These are phyloP conservation scores for Aureobasidium melanogenum DNA, from an alignment of 2,329 filamentous ascomycete species.

Conservation along the genomic window DNA sequence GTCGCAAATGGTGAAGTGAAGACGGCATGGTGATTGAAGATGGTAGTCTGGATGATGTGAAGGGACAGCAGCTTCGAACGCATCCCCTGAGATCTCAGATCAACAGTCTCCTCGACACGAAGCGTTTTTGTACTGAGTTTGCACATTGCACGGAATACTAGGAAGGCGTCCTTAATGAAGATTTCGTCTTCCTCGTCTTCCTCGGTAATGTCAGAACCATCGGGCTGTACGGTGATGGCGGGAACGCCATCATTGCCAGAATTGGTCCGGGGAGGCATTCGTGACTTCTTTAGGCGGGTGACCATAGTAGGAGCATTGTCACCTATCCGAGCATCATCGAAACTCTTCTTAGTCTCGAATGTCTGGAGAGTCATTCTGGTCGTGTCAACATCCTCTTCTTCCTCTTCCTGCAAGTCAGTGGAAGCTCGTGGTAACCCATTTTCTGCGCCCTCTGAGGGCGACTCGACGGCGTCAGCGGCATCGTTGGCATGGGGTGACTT, in stretches of 20 bases:
- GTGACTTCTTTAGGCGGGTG: slow-evolving; percentile 45
- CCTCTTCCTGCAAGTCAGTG: slow-evolving; percentile 20
- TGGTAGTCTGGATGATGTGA: slow-evolving; percentile 86
- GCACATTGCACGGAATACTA: slow-evolving; percentile 96
- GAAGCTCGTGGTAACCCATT: slow-evolving; percentile 27
- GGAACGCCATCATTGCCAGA: slow-evolving; percentile 31
- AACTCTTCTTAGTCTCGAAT: slow-evolving; percentile 58
- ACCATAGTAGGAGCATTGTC: slow-evolving; percentile 61
- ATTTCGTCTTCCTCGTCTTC: slow-evolving; percentile 81
- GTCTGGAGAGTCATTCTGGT: slow-evolving; percentile 58
- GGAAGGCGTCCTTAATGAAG: slow-evolving; percentile 91
- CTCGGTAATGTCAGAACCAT: slow-evolving; percentile 45
- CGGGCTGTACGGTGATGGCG: slow-evolving; percentile 25
- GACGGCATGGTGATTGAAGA: slow-evolving; percentile 86
- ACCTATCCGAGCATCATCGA: slow-evolving; percentile 56
- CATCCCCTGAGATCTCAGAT: slow-evolving; percentile 91
- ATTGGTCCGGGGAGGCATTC: slow-evolving; percentile 33
- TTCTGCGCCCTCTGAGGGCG: slow-evolving; percentile 17
- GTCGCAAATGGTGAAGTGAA: slow-evolving; percentile 89
- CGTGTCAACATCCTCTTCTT: slow-evolving; percentile 38
- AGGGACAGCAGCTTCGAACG: slow-evolving; percentile 91
- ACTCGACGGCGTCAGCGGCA: slow-evolving; percentile 18
- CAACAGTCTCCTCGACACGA: slow-evolving; percentile 81
- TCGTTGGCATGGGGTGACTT: slow-evolving; percentile 33
- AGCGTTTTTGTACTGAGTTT: slow-evolving; percentile 91